Base-by-base conservation (phyloP, 176 grass and related monocot species). In the Musa troglodytarum region DNA sequence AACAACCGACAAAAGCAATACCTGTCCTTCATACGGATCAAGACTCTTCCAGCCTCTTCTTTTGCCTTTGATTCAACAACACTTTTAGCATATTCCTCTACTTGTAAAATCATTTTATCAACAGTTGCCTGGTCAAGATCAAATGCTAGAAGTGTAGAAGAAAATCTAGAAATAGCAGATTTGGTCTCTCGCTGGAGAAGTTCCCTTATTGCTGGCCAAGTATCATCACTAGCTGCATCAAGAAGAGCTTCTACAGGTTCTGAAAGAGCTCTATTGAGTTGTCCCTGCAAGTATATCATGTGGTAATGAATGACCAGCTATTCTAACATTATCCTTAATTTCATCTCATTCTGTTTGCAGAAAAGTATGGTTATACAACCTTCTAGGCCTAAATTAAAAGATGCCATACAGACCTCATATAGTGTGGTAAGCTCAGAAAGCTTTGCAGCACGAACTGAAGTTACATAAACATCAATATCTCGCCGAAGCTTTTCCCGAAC, bases 11-110 rank as follows among this genome's bases (percentile, higher is more conserved):
- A 25, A 77, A 8, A 9, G 20, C 8, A 54, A 11, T 77, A 99
- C 95, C 90, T 99, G 34, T 99, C 90, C 82, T 94, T 99, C 95
- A 99, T 99, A 72, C 84, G 78, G 81, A 91, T 94, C 86, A 99
- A 89, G 22, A 94, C 82, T 69, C 84, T 85, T 73, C 77, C 82
- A 83, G 95, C 90, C 83, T 94, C 88, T 84, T 91, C 90, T 86
- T 84, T 91, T 68, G 95, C 72, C 80, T 91, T 94, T 29, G 88
- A 87, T 75, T 99, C 90, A 89, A 99, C 88, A 83, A 99, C 88
- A 69, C 29, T 86, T 82, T 20, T 94, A 72, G 88, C 90, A 63
- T 94, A 87, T 20, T 78, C 83, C 77, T 91, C 88, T 78, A 99
- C 57, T 54, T 91, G 91, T 56, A 9, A 54, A 50, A 91, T 84